Percentiles rank a stretch among this genome's conserved stretches.
Evolutionary conservation across 345 rosid genomes (phyloP).

Genomic region (Citrus hindsii): DNA sequence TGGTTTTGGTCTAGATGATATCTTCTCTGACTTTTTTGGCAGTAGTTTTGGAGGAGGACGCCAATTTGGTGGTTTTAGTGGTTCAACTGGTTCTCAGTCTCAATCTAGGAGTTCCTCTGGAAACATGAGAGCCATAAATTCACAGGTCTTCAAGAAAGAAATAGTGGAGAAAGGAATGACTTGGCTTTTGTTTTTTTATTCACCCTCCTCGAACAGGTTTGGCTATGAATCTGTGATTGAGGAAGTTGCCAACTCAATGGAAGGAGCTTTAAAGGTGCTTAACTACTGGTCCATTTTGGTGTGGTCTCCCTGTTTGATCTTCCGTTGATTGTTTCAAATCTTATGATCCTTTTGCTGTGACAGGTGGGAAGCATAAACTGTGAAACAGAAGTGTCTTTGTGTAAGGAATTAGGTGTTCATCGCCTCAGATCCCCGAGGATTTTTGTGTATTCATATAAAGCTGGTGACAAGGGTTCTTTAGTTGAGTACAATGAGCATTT

Average conservation of each 20-base stretch:
- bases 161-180: slow-evolving; percentile 72
- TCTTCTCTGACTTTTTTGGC: slow-evolving; percentile 60
- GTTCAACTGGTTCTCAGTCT: slow-evolving; percentile 50
- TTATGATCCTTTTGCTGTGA: slow-evolving; percentile 2
- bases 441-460: slow-evolving; percentile 60
- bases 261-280: slow-evolving; percentile 83
- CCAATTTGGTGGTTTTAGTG: slow-evolving; percentile 56
- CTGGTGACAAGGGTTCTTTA: slow-evolving; percentile 50
- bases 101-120: slow-evolving; percentile 39
- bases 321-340: neutral
- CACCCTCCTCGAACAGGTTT: slow-evolving; percentile 45
- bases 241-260: slow-evolving; percentile 60
- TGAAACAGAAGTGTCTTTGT: slow-evolving; percentile 63
- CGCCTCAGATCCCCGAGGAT: slow-evolving; percentile 58
- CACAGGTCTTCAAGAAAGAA: slow-evolving; percentile 61
- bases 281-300: neutral
- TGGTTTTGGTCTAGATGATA: slow-evolving; percentile 62
- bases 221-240: slow-evolving; percentile 51
- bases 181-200: slow-evolving; percentile 74
- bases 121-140: slow-evolving; percentile 43
- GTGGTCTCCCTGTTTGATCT: neutral
- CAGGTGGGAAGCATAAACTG: slow-evolving; percentile 84
- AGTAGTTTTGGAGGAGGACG: slow-evolving; percentile 33
- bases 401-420: slow-evolving; percentile 57
- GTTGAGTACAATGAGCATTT: slow-evolving; percentile 74